These are phyloP conservation scores for Neurospora africana DNA, from an alignment of 495 filamentous ascomycete species.

Conservation along the genomic window DNA sequence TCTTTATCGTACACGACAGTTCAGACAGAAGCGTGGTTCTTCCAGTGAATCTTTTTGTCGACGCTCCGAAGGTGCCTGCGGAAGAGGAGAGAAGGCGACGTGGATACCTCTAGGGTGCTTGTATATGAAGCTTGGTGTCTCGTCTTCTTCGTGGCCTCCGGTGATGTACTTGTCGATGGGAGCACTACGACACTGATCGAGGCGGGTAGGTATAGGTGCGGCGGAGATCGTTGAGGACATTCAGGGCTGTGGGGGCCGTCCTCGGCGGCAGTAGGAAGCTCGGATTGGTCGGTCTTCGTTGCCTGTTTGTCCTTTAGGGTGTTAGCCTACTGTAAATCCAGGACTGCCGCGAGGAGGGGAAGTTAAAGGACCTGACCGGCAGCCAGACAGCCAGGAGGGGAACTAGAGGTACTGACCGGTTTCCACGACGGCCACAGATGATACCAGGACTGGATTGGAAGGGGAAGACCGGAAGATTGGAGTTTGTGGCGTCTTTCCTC, in stretches of 20 bases:
- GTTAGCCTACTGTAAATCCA: neutral
- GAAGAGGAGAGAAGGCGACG: neutral
- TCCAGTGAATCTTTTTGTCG: neutral
- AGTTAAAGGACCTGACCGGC: neutral
- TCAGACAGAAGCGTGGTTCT: neutral
- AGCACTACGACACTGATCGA: conserved; percentile 3
- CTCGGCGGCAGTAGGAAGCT: neutral
- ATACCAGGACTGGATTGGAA: neutral
- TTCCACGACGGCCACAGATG: neutral
- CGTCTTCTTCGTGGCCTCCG: conserved; percentile 31
- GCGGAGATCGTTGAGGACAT: neutral
- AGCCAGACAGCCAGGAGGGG: neutral
- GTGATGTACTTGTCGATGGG: conserved; percentile 30
- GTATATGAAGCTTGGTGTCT: conserved; percentile 17
- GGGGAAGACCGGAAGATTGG: neutral
- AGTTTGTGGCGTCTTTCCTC: neutral
- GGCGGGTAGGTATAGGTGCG: neutral
- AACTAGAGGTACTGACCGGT: neutral
- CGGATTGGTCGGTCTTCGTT: neutral
- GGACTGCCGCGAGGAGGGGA: neutral
- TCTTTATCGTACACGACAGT: neutral
- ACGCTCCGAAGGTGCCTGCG: neutral
- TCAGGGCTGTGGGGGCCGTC: neutral
- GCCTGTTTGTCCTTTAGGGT: neutral
- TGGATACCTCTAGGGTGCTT: neutral